phyloP scores from a whole-genome alignment of 2,329 filamentous ascomycete genomes.

The Elsinoe australis region DNA sequence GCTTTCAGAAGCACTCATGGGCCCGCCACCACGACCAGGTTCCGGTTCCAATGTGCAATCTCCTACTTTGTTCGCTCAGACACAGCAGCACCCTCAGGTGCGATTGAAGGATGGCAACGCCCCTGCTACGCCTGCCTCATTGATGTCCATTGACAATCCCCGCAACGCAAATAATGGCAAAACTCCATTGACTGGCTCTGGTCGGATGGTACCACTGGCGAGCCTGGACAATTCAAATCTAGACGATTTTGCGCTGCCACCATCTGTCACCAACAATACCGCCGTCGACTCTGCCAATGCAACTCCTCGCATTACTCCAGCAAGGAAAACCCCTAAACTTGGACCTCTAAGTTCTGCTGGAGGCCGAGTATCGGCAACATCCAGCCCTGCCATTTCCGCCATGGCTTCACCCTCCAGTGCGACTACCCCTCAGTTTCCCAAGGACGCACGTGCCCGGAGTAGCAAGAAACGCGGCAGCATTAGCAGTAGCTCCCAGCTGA shows the following conservation, averaged over 20 bases:
- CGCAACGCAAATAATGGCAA: constrained; percentile 13
- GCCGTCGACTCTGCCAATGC: constrained; percentile 45
- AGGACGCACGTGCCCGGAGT: constrained; percentile 38
- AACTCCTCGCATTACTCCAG: constrained; percentile 54
- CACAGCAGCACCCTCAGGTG: constrained; percentile 17
- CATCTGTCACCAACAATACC: constrained; percentile 53
- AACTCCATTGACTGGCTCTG: constrained; percentile 10
- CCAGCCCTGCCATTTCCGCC: constrained; percentile 48
- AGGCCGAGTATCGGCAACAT: constrained; percentile 35
- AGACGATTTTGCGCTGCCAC: constrained; percentile 64
- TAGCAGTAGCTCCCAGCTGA: constrained; percentile 55
- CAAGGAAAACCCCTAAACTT: constrained; percentile 59
- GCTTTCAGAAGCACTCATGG: constrained; percentile 40
- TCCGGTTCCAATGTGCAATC: constrained; percentile 56
- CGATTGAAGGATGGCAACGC: constrained; percentile 28
- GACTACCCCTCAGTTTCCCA: constrained; percentile 39
- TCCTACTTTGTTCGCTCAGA: constrained; percentile 57
- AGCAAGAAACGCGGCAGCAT: constrained; percentile 60
- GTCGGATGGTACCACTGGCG: constrained; percentile 18
- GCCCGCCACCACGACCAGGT: constrained; percentile 54
- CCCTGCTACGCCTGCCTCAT: constrained; percentile 76
- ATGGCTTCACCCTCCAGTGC: constrained; percentile 43
- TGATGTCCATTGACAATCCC: constrained; percentile 52
- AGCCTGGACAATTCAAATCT: constrained; percentile 32
- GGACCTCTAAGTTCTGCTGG: constrained; percentile 47